Base-by-base conservation (phyloP, 202 grass and related monocot species). In the Carex sylvatica region DNA sequence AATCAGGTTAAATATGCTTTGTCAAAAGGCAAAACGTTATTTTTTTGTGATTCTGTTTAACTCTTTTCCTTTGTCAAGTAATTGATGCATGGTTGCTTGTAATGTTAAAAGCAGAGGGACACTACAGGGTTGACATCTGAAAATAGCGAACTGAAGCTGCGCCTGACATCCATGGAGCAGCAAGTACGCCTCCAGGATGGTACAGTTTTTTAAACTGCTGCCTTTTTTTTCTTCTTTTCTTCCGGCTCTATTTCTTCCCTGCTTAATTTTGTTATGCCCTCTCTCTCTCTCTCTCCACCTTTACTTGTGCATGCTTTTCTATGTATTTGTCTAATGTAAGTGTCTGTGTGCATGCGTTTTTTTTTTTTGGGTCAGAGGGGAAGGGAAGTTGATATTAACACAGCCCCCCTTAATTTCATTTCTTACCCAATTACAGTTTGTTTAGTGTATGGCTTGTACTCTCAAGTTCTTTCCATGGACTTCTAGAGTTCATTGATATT, bases 141-240 rank as follows among this genome's bases (percentile, higher is more conserved):
- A 88, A 99, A 99, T 64, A 89, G 89, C 47, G 96, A 99, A 81
- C 70, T 99, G 86, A 99, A 99, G 88, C 36, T 95, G 36, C 91
- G 88, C 46, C 70, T 99, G 62, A 91, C 93, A 73, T 87, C 92
- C 82, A 93, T 96, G 86, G 96, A 99, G 79, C 93, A 96, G 60
- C 96, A 99, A 74, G 89, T 99, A 54, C 88, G 81, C 66, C 84
- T 93, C 59, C 96, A 99, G 36, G 96, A 99, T 87, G 92, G 96
- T 95, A 93, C 83, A 72, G 0, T 63, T 91, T 79, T 79, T 87
- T 80, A 7, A 15, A 23, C 61, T 2, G 19, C 15, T 63, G 26
- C 33, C 62, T 23, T 0, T 54, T 35, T 36, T 81, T 14, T 18
- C 4, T 59, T 55, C 23, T 56, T 33, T 15, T 58, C 16, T 42